Evolutionary conservation across 2,329 filamentous ascomycete genomes (phyloP).

Genomic region (Cladophialophora psammophila): DNA sequence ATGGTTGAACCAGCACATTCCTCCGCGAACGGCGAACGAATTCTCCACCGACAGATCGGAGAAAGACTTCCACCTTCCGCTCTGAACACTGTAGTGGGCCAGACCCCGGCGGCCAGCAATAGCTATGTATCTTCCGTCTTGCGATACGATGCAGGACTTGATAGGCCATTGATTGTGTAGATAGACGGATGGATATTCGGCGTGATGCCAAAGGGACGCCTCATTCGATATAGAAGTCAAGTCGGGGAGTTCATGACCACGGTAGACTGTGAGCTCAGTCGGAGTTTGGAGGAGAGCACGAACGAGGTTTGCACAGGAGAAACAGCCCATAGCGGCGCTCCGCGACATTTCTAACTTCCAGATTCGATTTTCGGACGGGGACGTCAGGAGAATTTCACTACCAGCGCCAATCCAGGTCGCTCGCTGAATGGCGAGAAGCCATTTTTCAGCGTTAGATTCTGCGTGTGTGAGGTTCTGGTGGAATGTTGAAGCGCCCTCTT

Average conservation of each 20-base stretch:
- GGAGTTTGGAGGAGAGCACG: constrained; percentile 88
- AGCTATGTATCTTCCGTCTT: constrained; percentile 91
- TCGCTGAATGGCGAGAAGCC: constrained; percentile 79
- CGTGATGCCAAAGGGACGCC: constrained; percentile 91
- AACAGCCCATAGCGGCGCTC: constrained; percentile 91
- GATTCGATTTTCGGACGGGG: constrained; percentile 74
- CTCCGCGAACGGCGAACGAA: constrained; percentile 89
- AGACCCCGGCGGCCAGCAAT: constrained; percentile 93
- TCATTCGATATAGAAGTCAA: constrained; percentile 91
- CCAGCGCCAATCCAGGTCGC: constrained; percentile 89
- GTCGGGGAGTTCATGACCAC: constrained; percentile 89
- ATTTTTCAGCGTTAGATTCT: constrained; percentile 75
- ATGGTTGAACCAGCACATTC: constrained; percentile 99
- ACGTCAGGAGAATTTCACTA: constrained; percentile 80
- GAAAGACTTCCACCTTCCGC: constrained; percentile 95
- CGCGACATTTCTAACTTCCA: constrained; percentile 93
- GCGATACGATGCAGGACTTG: constrained; percentile 81
- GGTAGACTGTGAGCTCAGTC: constrained; percentile 87
- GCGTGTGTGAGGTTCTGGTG: constrained; percentile 70
- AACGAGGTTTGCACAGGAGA: constrained; percentile 88
- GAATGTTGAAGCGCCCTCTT: constrained; percentile 85
- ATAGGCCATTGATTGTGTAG: constrained; percentile 94
- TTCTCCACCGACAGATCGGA: constrained; percentile 80
- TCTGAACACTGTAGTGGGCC: constrained; percentile 94
- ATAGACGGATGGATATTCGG: constrained; percentile 83